Percentiles rank a stretch among this genome's conserved stretches.
These are phyloP conservation scores for Hylodesmum podocarpum DNA, from an alignment of 306 rosid species.

Conservation along the genomic window DNA sequence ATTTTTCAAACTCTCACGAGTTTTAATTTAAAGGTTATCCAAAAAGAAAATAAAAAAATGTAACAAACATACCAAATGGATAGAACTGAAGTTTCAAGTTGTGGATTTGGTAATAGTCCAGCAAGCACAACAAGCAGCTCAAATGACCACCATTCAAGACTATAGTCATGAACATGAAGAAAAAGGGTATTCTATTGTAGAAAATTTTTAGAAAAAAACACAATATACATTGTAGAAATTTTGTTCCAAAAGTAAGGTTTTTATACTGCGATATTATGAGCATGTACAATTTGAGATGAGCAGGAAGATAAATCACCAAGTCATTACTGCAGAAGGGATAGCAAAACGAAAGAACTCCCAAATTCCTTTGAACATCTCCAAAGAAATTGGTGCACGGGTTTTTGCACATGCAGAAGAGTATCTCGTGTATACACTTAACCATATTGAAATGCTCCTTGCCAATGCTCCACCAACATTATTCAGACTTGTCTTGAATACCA, in stretches of 20 bases:
- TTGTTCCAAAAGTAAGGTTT: no score
- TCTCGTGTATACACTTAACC: constrained; percentile 65
- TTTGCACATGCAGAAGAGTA: constrained; percentile 51
- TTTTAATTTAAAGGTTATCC: no score
- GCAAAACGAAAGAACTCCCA: constrained; percentile 56
- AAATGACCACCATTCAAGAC: constrained; percentile 73
- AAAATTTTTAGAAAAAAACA: not conserved
- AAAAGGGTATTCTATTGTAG: not conserved
- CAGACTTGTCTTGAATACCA: constrained; percentile 58
- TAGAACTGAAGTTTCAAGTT: constrained; percentile 77
- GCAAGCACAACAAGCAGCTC: constrained; percentile 59
- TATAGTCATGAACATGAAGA: constrained; percentile 25
- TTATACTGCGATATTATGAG: no score
- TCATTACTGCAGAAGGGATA: constrained; percentile 72
- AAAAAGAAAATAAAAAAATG: not conserved
- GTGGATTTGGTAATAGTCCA: constrained; percentile 79
- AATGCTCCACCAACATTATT: constrained; percentile 67
- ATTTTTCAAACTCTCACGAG: no score
- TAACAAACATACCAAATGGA: constrained; percentile 57
- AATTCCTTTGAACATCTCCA: constrained; percentile 49
- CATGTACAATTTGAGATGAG: not conserved
- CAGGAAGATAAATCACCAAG: constrained; percentile 47
- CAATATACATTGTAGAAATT: no score
- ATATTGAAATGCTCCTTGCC: constrained; percentile 58
- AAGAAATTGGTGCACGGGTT: constrained; percentile 51